Percentiles rank a stretch among this genome's conserved stretches.
Evolutionary conservation across 441 rosid genomes (phyloP).

Genomic region (Gossypium schwendimanii): DNA sequence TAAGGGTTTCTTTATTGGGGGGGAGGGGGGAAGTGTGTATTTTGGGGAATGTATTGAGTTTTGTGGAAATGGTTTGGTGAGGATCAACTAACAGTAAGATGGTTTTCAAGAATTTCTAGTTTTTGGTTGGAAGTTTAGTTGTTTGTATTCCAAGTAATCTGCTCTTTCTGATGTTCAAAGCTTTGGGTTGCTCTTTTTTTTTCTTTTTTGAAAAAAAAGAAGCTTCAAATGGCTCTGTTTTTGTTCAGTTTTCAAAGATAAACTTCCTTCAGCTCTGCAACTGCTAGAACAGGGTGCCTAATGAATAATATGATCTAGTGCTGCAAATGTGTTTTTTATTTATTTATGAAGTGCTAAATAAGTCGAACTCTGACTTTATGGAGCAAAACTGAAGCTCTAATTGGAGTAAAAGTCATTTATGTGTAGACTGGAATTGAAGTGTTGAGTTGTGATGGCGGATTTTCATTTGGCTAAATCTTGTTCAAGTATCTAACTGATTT

Average conservation of each 20-base stretch:
- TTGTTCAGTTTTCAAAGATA: not conserved
- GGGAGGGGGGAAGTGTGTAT: not conserved
- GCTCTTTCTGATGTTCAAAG: not conserved
- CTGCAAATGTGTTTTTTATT: not conserved
- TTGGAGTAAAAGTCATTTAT: not conserved
- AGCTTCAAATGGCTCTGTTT: not conserved
- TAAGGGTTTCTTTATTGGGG: not conserved
- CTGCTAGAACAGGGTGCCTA: not conserved
- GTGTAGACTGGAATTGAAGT: constrained; percentile 1
- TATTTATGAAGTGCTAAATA: not conserved
- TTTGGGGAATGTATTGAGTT: constrained; percentile 4
- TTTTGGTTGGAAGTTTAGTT: not conserved
- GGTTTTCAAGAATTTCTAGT: not conserved
- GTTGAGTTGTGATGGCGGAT: not conserved
- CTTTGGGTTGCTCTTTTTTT: not conserved
- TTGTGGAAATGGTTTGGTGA: constrained; percentile 19
- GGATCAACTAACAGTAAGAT: constrained; percentile 14
- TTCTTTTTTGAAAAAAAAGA: too few species aligned
- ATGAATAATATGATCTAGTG: not conserved
- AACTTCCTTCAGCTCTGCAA: not conserved
- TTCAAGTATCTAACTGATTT: not conserved
- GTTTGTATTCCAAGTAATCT: not conserved
- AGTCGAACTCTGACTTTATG: not conserved
- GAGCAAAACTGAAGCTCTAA: not conserved
- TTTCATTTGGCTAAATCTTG: not conserved